These are phyloP conservation scores for Poa pratensis DNA, from an alignment of 176 grass and related monocot genomes.

Conservation along the genomic window DNA sequence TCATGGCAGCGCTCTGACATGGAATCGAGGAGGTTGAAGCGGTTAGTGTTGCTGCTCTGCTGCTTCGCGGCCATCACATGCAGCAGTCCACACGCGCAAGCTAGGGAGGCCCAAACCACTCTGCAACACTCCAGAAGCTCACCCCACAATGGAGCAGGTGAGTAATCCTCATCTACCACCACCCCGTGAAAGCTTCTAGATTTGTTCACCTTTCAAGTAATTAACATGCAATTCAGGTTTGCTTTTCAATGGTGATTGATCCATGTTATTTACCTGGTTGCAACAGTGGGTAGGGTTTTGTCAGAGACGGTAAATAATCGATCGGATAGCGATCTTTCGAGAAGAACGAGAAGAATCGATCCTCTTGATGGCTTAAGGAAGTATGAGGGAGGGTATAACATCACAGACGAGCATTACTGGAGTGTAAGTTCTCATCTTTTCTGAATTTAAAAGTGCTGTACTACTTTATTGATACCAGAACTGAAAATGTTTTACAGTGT, in stretches of 20 bases:
- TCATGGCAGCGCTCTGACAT: constrained; percentile 51
- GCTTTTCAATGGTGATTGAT: constrained; percentile 21
- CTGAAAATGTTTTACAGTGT: not conserved
- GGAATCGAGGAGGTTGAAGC: constrained; percentile 54
- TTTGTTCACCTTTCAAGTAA: constrained; percentile 10
- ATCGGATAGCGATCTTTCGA: constrained; percentile 45
- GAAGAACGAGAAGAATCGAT: constrained; percentile 68
- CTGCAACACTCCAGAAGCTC: constrained; percentile 8
- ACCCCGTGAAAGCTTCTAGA: not conserved
- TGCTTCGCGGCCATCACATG: constrained; percentile 59
- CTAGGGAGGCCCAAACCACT: constrained; percentile 26
- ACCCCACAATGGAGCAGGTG: constrained; percentile 54
- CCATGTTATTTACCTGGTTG: constrained; percentile 20
- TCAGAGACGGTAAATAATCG: constrained; percentile 37
- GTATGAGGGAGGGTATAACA: constrained; percentile 89
- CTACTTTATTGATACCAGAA: not conserved
- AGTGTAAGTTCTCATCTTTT: constrained; percentile 71
- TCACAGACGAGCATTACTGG: constrained; percentile 93
- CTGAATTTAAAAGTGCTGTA: not conserved
- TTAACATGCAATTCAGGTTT: constrained; percentile 27
- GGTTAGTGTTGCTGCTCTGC: constrained; percentile 61
- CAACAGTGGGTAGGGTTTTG: constrained; percentile 43
- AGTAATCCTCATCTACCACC: constrained; percentile 33
- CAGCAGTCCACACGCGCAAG: constrained; percentile 12
- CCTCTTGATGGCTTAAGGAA: constrained; percentile 68